Conservation (phyloP, 169 alveolate genomes). For the Eimeria falciformis region DNA sequence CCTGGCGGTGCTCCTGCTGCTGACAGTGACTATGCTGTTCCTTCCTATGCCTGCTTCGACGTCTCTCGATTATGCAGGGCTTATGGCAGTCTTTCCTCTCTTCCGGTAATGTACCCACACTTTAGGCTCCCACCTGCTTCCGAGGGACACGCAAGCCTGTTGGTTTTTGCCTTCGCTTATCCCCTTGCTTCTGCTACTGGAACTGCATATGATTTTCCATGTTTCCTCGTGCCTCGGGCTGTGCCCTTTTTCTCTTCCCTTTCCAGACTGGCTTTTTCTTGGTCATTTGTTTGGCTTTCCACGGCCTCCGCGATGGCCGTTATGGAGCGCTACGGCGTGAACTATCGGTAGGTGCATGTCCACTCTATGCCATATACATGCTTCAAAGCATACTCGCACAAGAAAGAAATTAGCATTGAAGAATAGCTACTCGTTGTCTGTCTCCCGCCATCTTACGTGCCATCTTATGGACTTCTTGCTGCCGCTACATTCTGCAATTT, state of each 20-base stretch:
- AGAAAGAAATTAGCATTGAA: too few relatives aligned
- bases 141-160: too few relatives aligned
- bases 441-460: too few relatives aligned
- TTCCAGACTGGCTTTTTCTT: constrained; percentile 42
- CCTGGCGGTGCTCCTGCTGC: constrained; percentile 35
- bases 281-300: constrained; percentile 33
- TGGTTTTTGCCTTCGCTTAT: too few relatives aligned
- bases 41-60: not conserved
- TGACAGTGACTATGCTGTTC: constrained; percentile 31
- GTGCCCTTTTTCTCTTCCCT: not conserved
- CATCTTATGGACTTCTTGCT: too few relatives aligned
- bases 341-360: constrained; percentile 79
- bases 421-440: too few relatives aligned
- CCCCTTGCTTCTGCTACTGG: too few relatives aligned
- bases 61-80: constrained; percentile 24
- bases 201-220: too few relatives aligned
- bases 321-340: constrained; percentile 87
- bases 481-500: too few relatives aligned
- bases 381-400: too few relatives aligned
- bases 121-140: too few relatives aligned
- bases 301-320: constrained; percentile 84
- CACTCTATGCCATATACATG: not conserved
- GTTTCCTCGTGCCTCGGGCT: not conserved
- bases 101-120: constrained; percentile 52
- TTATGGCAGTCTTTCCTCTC: constrained; percentile 48